Evolutionary conservation across 2,329 filamentous ascomycete genomes (phyloP).

Genomic region (Clonostachys solani): DNA sequence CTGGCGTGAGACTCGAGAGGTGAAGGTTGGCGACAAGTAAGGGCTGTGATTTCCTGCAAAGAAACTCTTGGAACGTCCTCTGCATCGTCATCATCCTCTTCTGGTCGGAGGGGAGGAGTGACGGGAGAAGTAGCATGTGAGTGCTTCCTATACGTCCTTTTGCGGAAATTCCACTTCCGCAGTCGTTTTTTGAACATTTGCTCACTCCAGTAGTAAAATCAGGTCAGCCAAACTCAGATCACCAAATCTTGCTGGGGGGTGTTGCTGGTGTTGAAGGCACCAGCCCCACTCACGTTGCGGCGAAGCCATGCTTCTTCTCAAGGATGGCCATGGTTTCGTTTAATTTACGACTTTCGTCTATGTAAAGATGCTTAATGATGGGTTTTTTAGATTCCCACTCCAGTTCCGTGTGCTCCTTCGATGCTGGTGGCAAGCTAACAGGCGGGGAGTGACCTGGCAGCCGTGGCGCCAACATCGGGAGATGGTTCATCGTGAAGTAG

Average conservation of each 20-base stretch:
- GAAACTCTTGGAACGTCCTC: background rate
- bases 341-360: conserved; percentile 26
- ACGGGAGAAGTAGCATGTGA: conserved; percentile 10
- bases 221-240: too few relatives aligned
- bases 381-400: conserved; percentile 25
- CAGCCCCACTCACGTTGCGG: conserved; percentile 24
- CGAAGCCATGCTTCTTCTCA: conserved; percentile 24
- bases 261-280: background rate
- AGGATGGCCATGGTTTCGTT: conserved; percentile 28
- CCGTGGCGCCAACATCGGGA: conserved; percentile 24
- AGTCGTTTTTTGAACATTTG: conserved; percentile 34
- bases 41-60: background rate
- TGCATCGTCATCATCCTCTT: background rate
- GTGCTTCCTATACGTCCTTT: conserved; percentile 24
- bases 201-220: conserved; percentile 13
- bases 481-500: conserved; percentile 12
- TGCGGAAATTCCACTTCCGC: conserved; percentile 30
- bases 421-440: conserved; percentile 13
- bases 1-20: conserved; percentile 9
- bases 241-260: too few relatives aligned
- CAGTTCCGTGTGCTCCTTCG: conserved; percentile 26
- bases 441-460: conserved; percentile 17
- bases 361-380: conserved; percentile 25
- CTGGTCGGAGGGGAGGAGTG: background rate
- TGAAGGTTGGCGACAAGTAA: background rate